Conservation (phyloP, 2,329 filamentous ascomycete species). For the Xylaria sp. region DNA sequence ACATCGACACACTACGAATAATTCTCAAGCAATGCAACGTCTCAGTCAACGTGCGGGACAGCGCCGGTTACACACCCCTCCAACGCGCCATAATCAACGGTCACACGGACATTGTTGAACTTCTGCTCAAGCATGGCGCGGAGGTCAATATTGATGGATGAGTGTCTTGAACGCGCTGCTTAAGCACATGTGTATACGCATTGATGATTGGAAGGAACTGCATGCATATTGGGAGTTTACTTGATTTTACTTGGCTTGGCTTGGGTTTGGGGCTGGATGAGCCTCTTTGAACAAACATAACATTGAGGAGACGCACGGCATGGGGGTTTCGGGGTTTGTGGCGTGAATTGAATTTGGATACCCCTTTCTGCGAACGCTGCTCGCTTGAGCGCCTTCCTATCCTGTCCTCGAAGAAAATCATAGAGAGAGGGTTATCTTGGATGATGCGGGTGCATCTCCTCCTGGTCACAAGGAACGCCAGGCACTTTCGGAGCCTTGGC, state of each 20-base stretch:
- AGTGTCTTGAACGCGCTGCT: conserved; percentile 10
- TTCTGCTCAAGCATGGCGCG: conserved; percentile 42
- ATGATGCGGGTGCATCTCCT: conserved; percentile 29
- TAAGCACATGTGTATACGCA: conserved; percentile 34
- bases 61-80: conserved; percentile 42
- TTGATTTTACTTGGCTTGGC: conserved; percentile 30
- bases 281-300: conserved; percentile 13
- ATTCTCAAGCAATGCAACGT: conserved; percentile 43
- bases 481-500: conserved; percentile 1
- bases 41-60: conserved; percentile 43
- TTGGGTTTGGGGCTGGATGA: conserved; percentile 24
- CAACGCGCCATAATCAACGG: conserved; percentile 45
- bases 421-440: conserved; percentile 27
- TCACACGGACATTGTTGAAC: conserved; percentile 44
- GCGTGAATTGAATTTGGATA: conserved; percentile 41
- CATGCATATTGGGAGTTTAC: conserved; percentile 40
- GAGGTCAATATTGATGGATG: conserved; percentile 39
- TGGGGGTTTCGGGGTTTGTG: conserved; percentile 29
- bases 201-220: conserved; percentile 33
- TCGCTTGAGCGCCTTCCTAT: conserved; percentile 38
- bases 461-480: conserved; percentile 17
- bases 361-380: conserved; percentile 36
- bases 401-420: conserved; percentile 27
- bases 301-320: conserved; percentile 13
- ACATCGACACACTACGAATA: conserved; percentile 44